A percentile compares a stretch with the other conserved stretches of the same genome.
Evolutionary conservation across 345 rosid species (phyloP).

Genomic region (Corchorus olitorius): DNA sequence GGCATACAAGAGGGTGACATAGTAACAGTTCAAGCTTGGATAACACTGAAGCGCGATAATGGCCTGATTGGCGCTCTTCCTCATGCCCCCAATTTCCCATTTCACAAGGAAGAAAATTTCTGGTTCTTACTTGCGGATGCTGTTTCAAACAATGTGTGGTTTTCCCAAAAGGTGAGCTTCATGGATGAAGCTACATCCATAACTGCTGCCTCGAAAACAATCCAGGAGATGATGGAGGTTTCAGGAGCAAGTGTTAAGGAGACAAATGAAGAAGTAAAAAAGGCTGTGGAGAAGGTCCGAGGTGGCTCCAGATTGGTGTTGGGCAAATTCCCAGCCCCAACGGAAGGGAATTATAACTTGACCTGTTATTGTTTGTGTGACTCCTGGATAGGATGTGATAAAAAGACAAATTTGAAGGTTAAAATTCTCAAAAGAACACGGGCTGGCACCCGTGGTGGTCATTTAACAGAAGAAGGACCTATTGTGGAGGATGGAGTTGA

Average conservation of each 20-base stretch:
- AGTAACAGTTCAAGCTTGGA: constrained; percentile 88
- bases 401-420: constrained; percentile 61
- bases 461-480: constrained; percentile 67
- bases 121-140: constrained; percentile 91
- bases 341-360: constrained; percentile 85
- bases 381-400: constrained; percentile 96
- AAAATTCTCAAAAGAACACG: constrained; percentile 85
- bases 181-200: constrained; percentile 87
- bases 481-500: constrained; percentile 80
- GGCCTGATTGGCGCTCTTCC: constrained; percentile 89
- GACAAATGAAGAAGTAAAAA: constrained; percentile 61
- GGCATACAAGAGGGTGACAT: constrained; percentile 95
- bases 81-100: constrained; percentile 81
- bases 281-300: constrained; percentile 78
- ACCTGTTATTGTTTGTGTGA: constrained; percentile 89
- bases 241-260: constrained; percentile 81
- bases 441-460: constrained; percentile 73
- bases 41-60: constrained; percentile 71
- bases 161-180: constrained; percentile 90
- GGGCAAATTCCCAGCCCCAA: constrained; percentile 89
- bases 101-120: constrained; percentile 93
- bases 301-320: constrained; percentile 80
- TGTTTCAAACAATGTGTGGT: constrained; percentile 82
- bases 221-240: constrained; percentile 92
- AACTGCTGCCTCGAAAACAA: constrained; percentile 82